Evolutionary conservation across 2,329 filamentous ascomycete genomes (phyloP), one percentile per base, ranked within the genome.

Genomic region (Neopestalotiopsis rosae): DNA sequence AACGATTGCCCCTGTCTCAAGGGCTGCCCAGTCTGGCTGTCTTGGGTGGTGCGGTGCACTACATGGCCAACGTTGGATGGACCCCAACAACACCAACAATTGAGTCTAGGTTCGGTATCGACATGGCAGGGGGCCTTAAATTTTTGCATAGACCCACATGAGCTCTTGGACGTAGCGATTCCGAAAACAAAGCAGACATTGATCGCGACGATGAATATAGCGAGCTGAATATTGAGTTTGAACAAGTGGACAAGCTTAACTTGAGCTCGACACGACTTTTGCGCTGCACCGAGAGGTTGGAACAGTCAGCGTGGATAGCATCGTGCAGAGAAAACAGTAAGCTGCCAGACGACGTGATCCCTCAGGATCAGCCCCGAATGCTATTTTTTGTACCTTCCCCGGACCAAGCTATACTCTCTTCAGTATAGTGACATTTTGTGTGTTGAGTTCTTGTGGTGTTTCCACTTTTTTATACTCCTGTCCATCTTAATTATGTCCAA

Each of bases 71-170:
- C 24, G 52, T 66, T 24, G 65, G 65, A 62, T 67, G 32, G 65
- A 56, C 65, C 68, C 68, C 61, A 64, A 64, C 61, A 69, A 69
- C 68, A 59, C 68, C 68, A 69, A 69, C 68, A 69, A 69, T 69
- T 69, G 68, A 69, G 68, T 67, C 65, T 67, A 28, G 20, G 32
- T 34, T 63, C 10, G 30, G 61, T 61, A 61, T 40, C 32, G 61
- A 40, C 32, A 24, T 45, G 13, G 10, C 20, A 42, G 61, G 57
- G 57, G 30, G 30, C 20, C n/a, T 30, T 45, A 24, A 42, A 24
- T 34, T 63, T 63, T 45, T 14, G 17, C 32, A 63, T 52, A 9
- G 45, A 52, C 20, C 45, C 45, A 52, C 32, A 38, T n/a, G 34
- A 63, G 38, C 61, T 24, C 12, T 59, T 6, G 14, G 24, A n/a